phyloP scores from a whole-genome alignment of 768 basidiomycete species.

The Collybia sp. region DNA sequence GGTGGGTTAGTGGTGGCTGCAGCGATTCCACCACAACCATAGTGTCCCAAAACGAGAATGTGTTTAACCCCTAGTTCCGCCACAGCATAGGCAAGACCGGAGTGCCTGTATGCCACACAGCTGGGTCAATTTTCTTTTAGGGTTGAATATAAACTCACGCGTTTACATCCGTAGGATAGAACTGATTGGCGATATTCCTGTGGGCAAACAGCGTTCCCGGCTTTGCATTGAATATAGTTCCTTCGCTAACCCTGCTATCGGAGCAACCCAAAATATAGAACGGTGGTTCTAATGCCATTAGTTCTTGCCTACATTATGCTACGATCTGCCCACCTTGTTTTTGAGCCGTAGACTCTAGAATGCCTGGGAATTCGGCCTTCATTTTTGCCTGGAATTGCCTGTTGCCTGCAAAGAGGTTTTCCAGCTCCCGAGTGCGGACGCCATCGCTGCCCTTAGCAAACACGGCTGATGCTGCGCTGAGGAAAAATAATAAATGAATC shows the following conservation, averaged over 20 bases:
- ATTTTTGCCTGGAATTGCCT: no score
- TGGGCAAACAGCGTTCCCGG: constrained; percentile 33
- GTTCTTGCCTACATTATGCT: no score
- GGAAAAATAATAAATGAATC: no score
- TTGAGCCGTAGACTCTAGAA: no score
- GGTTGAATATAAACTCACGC: constrained; percentile 18
- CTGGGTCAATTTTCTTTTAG: not conserved
- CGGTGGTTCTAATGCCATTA: constrained; percentile 12
- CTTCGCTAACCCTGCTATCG: constrained; percentile 32
- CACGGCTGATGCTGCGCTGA: no score
- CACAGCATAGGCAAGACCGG: constrained; percentile 35
- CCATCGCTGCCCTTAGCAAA: no score
- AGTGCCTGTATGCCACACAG: constrained; percentile 13
- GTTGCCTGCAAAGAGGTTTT: no score
- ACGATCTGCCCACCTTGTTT: no score
- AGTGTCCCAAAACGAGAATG: constrained; percentile 39
- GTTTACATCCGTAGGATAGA: constrained; percentile 27
- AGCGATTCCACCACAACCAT: constrained; percentile 38
- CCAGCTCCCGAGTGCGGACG: no score
- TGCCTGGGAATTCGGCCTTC: no score
- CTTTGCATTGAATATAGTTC: constrained; percentile 31
- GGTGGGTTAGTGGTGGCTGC: constrained; percentile 27
- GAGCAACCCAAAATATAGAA: constrained; percentile 35
- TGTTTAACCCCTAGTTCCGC: constrained; percentile 30
- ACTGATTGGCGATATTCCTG: constrained; percentile 37